A percentile compares a stretch with the other conserved stretches of the same genome.
Conservation (phyloP, 805 yeast genomes). For the Pichia paraexigua region DNA sequence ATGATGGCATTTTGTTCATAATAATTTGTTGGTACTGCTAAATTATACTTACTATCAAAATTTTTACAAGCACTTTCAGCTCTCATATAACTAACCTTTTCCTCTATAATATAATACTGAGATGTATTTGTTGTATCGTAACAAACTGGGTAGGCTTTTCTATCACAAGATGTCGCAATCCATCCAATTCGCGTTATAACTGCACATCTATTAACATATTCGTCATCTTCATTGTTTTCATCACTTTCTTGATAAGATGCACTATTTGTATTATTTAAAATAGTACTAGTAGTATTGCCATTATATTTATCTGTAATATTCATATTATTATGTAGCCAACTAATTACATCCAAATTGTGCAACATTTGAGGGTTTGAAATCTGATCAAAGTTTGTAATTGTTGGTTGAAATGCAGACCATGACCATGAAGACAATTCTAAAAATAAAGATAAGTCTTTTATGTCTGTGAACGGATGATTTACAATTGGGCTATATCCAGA, state of each 20-base stretch:
- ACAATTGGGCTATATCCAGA: constrained; percentile 68
- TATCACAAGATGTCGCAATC: constrained; percentile 61
- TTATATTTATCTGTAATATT: neutral
- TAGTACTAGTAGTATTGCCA: neutral
- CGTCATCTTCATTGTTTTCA: constrained; percentile 13
- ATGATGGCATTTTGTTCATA: constrained; percentile 32
- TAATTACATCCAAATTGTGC: neutral
- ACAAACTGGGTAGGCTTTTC: constrained; percentile 48
- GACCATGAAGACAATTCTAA: constrained; percentile 52
- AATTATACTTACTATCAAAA: constrained; percentile 22
- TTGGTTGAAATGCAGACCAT: constrained; percentile 60
- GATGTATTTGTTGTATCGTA: constrained; percentile 31
- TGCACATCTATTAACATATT: constrained; percentile 33
- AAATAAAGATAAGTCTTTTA: constrained; percentile 25
- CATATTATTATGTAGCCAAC: neutral
- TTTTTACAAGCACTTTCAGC: constrained; percentile 26
- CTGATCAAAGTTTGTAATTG: constrained; percentile 7
- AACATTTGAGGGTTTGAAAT: neutral
- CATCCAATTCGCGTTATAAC: constrained; percentile 43
- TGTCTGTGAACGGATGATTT: constrained; percentile 27
- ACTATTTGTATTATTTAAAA: neutral
- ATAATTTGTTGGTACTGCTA: constrained; percentile 45
- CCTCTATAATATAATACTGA: constrained; percentile 36
- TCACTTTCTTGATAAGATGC: neutral
- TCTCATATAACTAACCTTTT: constrained; percentile 37